A percentile compares a stretch with the other conserved stretches of the same genome.
phyloP scores from a whole-genome alignment of 192 early-diverging fungal genomes.

The Phycomyces blakesleeanus region DNA sequence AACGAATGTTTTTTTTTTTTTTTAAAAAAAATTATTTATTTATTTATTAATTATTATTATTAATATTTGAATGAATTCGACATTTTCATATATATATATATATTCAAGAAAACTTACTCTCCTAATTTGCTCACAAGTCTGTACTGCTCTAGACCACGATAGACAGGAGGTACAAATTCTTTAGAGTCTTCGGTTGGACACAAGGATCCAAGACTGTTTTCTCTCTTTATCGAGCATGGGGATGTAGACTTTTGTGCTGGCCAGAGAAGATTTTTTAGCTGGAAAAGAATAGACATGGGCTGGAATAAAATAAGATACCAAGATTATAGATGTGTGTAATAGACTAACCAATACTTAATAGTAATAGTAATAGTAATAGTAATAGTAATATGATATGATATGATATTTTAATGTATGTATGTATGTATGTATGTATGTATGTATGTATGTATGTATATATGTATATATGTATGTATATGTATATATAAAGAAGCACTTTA shows the following conservation, averaged over 20 bases:
- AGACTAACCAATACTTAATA: no score
- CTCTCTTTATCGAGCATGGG: neutral
- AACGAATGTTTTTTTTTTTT: no score
- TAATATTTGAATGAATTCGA: neutral
- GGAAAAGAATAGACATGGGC: neutral
- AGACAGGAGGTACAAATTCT: conserved; percentile 38
- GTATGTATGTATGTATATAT: no score
- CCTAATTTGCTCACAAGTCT: conserved; percentile 58
- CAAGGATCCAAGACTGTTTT: neutral
- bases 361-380: no score
- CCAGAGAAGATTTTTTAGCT: neutral
- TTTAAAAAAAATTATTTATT: no score
- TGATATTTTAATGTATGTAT: no score
- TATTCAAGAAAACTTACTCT: conserved; percentile 52
- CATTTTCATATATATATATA: neutral
- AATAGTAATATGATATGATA: no score
- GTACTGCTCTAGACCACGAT: conserved; percentile 56
- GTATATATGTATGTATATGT: no score
- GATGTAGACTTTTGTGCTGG: neutral
- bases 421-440: no score
- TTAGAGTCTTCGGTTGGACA: neutral
- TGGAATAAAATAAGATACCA: no score
- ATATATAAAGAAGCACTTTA: no score
- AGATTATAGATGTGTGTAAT: no score
- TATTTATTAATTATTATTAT: conserved; percentile 9